Percentiles rank a stretch among this genome's conserved stretches.
Evolutionary conservation across 2,329 filamentous ascomycete species (phyloP).

Genomic region (Bipolaris zeicola): DNA sequence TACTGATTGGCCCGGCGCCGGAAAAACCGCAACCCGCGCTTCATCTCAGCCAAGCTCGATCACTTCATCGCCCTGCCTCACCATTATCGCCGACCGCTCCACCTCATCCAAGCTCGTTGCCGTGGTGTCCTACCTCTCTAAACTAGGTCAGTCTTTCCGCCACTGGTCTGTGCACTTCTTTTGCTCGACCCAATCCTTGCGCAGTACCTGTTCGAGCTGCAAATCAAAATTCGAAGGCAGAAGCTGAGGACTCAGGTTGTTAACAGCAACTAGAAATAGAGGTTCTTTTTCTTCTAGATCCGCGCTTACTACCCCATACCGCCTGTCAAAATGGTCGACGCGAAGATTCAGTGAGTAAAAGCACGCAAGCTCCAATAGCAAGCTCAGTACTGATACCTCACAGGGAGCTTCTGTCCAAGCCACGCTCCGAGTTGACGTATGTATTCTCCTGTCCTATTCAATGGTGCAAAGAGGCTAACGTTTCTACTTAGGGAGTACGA

Average conservation of each 20-base stretch:
- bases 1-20: conserved; percentile 33
- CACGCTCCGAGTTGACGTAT: conserved; percentile 89
- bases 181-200: conserved; percentile 17
- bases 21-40: conserved; percentile 22
- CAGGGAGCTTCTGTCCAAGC: conserved; percentile 88
- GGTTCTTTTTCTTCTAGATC: neutral
- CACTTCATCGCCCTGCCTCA: conserved; percentile 34
- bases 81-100: conserved; percentile 28
- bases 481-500: conserved; percentile 75
- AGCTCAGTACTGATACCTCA: conserved; percentile 29
- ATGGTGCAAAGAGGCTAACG: conserved; percentile 23
- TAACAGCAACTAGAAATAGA: conserved; percentile 25
- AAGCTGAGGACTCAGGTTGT: conserved; percentile 24
- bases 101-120: conserved; percentile 38
- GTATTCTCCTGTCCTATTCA: conserved; percentile 44
- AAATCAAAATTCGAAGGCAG: conserved; percentile 26
- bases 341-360: conserved; percentile 52
- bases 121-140: conserved; percentile 30
- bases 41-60: conserved; percentile 22
- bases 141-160: conserved; percentile 25
- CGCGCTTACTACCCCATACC: conserved; percentile 1
- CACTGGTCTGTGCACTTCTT: conserved; percentile 29
- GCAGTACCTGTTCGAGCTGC: conserved; percentile 15
- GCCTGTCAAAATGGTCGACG: conserved; percentile 42
- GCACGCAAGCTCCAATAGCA: neutral